A percentile compares a stretch with the other conserved stretches of the same genome.
Conservation (phyloP, 768 basidiomycete species). For the Russula dissimulans region DNA sequence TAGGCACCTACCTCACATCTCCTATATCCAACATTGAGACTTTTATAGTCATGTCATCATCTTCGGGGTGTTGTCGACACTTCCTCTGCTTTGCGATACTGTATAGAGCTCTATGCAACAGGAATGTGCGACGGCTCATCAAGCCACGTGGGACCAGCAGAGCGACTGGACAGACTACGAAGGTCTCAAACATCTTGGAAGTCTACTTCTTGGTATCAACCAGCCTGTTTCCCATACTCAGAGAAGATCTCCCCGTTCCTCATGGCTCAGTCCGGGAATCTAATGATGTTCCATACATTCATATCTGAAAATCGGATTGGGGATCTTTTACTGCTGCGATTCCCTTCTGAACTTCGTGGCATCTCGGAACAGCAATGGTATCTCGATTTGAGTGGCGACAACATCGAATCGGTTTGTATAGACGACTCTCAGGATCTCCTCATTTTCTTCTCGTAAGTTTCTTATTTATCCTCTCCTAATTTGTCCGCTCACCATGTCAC, state of each 20-base stretch:
- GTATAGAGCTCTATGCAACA: background rate
- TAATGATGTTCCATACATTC: background rate
- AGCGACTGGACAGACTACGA: background rate
- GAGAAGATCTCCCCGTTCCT: background rate
- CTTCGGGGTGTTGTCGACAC: background rate
- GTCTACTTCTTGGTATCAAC: background rate
- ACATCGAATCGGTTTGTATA: background rate
- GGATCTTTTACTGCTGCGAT: background rate
- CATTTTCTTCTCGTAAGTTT: background rate
- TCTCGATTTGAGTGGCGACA: background rate
- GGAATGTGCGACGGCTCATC: background rate
- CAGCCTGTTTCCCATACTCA: background rate
- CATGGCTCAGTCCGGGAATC: background rate
- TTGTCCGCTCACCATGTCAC: background rate
- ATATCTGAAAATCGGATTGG: background rate
- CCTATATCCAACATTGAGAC: background rate
- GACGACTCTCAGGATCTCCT: constrained; percentile 5
- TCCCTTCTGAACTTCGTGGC: background rate
- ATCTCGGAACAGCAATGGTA: background rate
- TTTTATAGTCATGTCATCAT: background rate
- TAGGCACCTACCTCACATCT: background rate
- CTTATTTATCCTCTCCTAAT: background rate
- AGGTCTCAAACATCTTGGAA: background rate
- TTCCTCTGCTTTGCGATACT: background rate
- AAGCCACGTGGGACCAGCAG: background rate